Evolutionary conservation across 2,329 filamentous ascomycete genomes (phyloP).

Genomic region (Lomentospora prolificans): DNA sequence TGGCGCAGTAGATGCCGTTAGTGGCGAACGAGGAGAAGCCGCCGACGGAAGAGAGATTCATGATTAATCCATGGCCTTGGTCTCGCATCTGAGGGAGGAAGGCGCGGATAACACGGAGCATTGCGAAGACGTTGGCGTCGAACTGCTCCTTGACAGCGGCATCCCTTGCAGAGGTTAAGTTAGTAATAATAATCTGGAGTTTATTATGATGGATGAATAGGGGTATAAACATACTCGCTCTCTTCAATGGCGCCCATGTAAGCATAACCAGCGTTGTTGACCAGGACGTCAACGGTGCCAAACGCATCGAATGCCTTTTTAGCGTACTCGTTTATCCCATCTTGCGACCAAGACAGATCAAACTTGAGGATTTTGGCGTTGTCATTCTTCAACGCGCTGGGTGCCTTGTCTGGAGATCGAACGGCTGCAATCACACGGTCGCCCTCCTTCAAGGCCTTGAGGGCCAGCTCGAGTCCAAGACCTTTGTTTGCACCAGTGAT

Average conservation of each 20-base stretch:
- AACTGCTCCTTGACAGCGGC: slow-evolving; percentile 31
- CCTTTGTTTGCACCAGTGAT: slow-evolving; percentile 38
- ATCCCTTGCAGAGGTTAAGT: too few species aligned
- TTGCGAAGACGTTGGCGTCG: slow-evolving; percentile 39
- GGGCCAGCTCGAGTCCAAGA: slow-evolving; percentile 33
- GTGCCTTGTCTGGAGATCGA: slow-evolving; percentile 25
- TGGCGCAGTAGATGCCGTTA: slow-evolving; percentile 30
- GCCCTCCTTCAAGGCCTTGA: slow-evolving; percentile 29
- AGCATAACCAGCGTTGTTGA: slow-evolving; percentile 36
- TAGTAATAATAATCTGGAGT: too few species aligned
- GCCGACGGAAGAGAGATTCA: slow-evolving; percentile 36
- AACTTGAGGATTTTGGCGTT: slow-evolving; percentile 26
- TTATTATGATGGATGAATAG: neutral
- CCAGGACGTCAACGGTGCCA: slow-evolving; percentile 31
- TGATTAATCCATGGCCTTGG: slow-evolving; percentile 29
- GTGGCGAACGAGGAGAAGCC: slow-evolving; percentile 29
- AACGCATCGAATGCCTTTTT: slow-evolving; percentile 27
- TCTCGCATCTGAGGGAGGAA: slow-evolving; percentile 36
- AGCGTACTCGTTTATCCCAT: slow-evolving; percentile 22
- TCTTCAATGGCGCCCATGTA: slow-evolving; percentile 34
- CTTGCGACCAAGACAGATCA: slow-evolving; percentile 27
- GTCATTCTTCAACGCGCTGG: slow-evolving; percentile 19
- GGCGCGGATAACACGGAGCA: slow-evolving; percentile 35
- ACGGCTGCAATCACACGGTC: slow-evolving; percentile 38
- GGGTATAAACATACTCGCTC: slow-evolving; percentile 8